Evolutionary conservation across 495 filamentous ascomycete species (phyloP), one percentile per base, ranked within the genome.

Genomic region (Trichoderma gamsii): DNA sequence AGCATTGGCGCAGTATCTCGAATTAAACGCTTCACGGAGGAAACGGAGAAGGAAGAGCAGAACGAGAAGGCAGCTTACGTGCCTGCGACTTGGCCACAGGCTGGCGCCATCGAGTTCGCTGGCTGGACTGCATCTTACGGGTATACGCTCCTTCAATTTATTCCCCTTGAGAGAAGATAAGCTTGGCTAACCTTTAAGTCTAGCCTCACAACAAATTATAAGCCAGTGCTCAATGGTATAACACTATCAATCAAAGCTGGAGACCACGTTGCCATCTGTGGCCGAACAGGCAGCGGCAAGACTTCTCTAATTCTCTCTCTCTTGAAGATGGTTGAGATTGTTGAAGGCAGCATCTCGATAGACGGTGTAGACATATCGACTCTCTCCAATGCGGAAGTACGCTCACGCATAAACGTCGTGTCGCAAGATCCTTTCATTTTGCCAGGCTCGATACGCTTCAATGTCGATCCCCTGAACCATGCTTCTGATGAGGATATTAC

Each of bases 11-110:
- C 80, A 0, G 73, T 83, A 4, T 68, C 77, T 1, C 71, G 80
- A 9, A 71, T 82, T 0, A 68, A 71, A 63, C 65, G 44, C 3
- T 73, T 75, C 38, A 49, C 59, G 9, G 56, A 56, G 32, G 63
- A 72, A 12, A 68, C 64, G 4, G 13, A 38, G 16, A 51, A 51
- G 16, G 85, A 87, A 70, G 82, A 85, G 67, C 73, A 23, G 5
- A 32, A 15, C 15, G 25, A 61, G 9, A 61, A 61, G 13, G 25
- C 23, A 15, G 25, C 2, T 12, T 75, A 13, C 70, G 78, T 1
- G 79, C 84, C 38, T 74, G 79, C n/a, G 73, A 74, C 18, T 16
- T 87, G 84, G 85, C 85, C 85, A 11, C 70, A 73, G 0, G 69
- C 78, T 12, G 85, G 85, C 11, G 76, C 73, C 11, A 79, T 87